Conservation (phyloP, 179 eudicot species). For the Dionaea muscipula region DNA sequence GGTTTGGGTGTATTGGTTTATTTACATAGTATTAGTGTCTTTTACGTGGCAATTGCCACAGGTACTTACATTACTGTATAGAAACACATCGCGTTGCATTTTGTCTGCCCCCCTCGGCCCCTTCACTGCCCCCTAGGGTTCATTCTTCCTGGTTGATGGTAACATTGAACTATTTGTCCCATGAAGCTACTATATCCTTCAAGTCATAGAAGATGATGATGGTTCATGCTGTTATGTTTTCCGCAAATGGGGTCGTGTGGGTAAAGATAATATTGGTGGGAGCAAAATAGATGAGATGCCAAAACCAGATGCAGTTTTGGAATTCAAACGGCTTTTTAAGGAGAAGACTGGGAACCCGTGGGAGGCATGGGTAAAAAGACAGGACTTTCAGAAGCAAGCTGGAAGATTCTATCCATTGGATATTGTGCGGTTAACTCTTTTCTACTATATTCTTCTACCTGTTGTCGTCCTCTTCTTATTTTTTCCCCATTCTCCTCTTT, state of each 20-base stretch:
- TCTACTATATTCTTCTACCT: neutral
- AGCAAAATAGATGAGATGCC: conserved; percentile 64
- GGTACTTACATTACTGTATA: no score
- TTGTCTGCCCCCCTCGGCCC: no score
- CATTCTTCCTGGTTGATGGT: neutral
- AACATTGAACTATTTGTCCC: conserved; percentile 10
- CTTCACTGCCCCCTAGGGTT: no score
- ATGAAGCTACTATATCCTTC: conserved; percentile 90
- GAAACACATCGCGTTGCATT: no score
- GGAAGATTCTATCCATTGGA: conserved; percentile 87
- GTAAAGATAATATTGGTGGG: conserved; percentile 69
- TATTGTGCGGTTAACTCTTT: conserved; percentile 38
- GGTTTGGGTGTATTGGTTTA: no score
- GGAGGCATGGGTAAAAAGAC: conserved; percentile 74
- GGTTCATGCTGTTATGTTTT: conserved; percentile 73
- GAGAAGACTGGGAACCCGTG: conserved; percentile 97
- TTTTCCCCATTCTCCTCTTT: conserved; percentile 4
- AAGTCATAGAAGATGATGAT: conserved; percentile 87
- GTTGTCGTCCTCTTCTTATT: neutral
- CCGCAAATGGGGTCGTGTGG: conserved; percentile 99
- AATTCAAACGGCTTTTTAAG: conserved; percentile 69
- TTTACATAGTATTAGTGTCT: no score
- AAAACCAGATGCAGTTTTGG: conserved; percentile 57
- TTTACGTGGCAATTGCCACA: no score
- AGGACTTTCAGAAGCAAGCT: conserved; percentile 66